Percentiles rank a stretch among this genome's conserved stretches.
These are phyloP conservation scores for Kodamaea suecica DNA, from an alignment of 1,139 yeast genomes.

Conservation along the genomic window DNA sequence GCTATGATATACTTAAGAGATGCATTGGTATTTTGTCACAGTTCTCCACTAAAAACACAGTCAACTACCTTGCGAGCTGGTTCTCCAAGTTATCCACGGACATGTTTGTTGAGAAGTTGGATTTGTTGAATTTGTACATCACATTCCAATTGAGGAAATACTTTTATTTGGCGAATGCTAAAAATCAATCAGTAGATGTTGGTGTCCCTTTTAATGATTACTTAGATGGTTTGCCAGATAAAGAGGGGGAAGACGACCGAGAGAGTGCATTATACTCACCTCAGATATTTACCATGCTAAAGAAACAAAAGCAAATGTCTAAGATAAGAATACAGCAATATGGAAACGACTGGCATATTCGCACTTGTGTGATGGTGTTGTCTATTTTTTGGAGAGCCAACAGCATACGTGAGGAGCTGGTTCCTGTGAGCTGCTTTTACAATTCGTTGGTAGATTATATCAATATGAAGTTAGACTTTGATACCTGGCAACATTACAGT, in stretches of 20 bases:
- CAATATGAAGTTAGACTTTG: slow-evolving; percentile 75
- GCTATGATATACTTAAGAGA: slow-evolving; percentile 65
- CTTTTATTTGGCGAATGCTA: slow-evolving; percentile 33
- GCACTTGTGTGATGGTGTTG: slow-evolving; percentile 60
- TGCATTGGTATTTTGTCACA: slow-evolving; percentile 64
- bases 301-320: slow-evolving; percentile 25
- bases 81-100: slow-evolving; percentile 41
- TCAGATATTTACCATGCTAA: slow-evolving; percentile 10
- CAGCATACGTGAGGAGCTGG: slow-evolving; percentile 26
- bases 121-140: slow-evolving; percentile 58
- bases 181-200: slow-evolving; percentile 2
- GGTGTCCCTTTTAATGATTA: slow-evolving; percentile 13
- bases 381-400: slow-evolving; percentile 57
- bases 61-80: slow-evolving; percentile 59
- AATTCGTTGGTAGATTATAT: slow-evolving; percentile 80
- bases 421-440: slow-evolving; percentile 61
- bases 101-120: slow-evolving; percentile 48
- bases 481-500: slow-evolving; percentile 62
- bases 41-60: slow-evolving; percentile 32
- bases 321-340: slow-evolving; percentile 62
- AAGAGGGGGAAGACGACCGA: slow-evolving; percentile 16
- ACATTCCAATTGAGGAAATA: slow-evolving; percentile 56
- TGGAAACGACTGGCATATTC: slow-evolving; percentile 78
- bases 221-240: slow-evolving; percentile 15
- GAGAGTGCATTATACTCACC: slow-evolving; percentile 6